Evolutionary conservation across 2,329 filamentous ascomycete species (phyloP).

Genomic region (Torrubiella hemipterigena): DNA sequence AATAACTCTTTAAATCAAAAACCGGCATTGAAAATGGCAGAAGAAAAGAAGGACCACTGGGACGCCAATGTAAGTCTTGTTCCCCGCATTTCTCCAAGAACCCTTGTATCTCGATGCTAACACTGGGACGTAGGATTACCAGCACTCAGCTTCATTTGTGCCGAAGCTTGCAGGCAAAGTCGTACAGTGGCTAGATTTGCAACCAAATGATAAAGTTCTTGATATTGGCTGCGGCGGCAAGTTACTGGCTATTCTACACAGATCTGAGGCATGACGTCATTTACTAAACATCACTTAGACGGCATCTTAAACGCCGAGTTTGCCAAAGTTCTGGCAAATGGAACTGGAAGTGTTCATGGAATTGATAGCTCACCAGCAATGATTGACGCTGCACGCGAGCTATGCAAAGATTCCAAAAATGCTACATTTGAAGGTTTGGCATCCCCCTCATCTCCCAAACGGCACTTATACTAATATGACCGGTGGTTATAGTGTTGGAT

Average conservation of each 20-base stretch:
- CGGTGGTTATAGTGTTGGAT: slow-evolving; percentile 37
- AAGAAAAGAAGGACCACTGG: slow-evolving; percentile 15
- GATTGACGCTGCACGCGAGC: slow-evolving; percentile 38
- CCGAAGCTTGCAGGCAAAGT: slow-evolving; percentile 49
- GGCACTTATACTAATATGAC: slow-evolving; percentile 1
- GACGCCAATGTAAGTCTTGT: slow-evolving; percentile 12
- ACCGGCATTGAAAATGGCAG: slow-evolving; percentile 9
- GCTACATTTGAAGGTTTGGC: slow-evolving; percentile 32
- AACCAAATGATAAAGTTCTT: slow-evolving; percentile 44
- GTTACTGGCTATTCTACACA: slow-evolving; percentile 11
- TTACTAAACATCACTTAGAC: slow-evolving; percentile 24
- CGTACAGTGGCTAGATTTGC: slow-evolving; percentile 44
- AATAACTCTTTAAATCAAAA: neutral
- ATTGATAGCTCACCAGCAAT: slow-evolving; percentile 47
- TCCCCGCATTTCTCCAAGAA: slow-evolving; percentile 4
- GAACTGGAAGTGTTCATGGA: slow-evolving; percentile 38
- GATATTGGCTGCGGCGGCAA: slow-evolving; percentile 53
- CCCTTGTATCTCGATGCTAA: slow-evolving; percentile 6
- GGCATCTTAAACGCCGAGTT: slow-evolving; percentile 47
- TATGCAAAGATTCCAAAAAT: slow-evolving; percentile 23
- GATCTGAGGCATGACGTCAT: neutral
- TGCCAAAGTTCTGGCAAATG: slow-evolving; percentile 29
- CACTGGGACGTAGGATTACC: slow-evolving; percentile 35
- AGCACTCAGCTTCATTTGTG: slow-evolving; percentile 50
- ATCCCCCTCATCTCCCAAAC: neutral